Evolutionary conservation across 1,284 basidiomycete species (phyloP).

Genomic region (Cutaneotrichosporon sp.): DNA sequence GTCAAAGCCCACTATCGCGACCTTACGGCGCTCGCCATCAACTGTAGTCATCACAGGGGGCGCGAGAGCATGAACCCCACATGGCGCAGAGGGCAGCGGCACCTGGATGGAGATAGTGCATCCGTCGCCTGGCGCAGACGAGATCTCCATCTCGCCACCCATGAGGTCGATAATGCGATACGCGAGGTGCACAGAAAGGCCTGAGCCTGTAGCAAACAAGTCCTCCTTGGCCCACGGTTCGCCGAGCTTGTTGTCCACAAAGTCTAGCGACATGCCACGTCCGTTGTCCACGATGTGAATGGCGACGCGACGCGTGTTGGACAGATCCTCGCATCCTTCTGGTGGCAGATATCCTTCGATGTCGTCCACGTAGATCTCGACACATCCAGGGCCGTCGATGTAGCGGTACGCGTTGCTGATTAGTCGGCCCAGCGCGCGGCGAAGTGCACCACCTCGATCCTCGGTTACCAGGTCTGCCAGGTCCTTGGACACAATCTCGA

Average conservation of each 20-base stretch:
- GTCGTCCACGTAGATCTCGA: slow-evolving; percentile 41
- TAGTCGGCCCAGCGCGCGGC: slow-evolving; percentile 36
- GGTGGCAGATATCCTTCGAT: slow-evolving; percentile 32
- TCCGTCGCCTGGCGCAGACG: slow-evolving; percentile 36
- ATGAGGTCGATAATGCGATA: slow-evolving; percentile 45
- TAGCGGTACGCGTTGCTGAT: slow-evolving; percentile 45
- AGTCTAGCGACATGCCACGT: slow-evolving; percentile 38
- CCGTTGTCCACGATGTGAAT: slow-evolving; percentile 40
- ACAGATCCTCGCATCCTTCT: slow-evolving; percentile 37
- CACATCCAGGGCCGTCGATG: slow-evolving; percentile 40
- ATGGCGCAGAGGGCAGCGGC: slow-evolving; percentile 23
- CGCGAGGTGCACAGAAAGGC: slow-evolving; percentile 42
- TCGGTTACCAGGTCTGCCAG: slow-evolving; percentile 39
- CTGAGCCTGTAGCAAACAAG: slow-evolving; percentile 39
- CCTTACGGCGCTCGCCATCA: slow-evolving; percentile 15
- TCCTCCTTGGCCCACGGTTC: slow-evolving; percentile 43
- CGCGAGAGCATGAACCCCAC: too few species aligned
- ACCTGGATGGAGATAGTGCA: slow-evolving; percentile 41
- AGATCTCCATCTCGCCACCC: slow-evolving; percentile 44
- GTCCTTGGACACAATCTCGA: slow-evolving; percentile 40
- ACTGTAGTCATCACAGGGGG: neutral
- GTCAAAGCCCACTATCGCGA: slow-evolving; percentile 35
- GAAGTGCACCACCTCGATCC: slow-evolving; percentile 37
- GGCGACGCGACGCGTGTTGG: slow-evolving; percentile 26
- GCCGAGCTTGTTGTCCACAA: slow-evolving; percentile 33